Base-by-base conservation (phyloP, 1,139 yeast species). In the Taiozyma sp. region DNA sequence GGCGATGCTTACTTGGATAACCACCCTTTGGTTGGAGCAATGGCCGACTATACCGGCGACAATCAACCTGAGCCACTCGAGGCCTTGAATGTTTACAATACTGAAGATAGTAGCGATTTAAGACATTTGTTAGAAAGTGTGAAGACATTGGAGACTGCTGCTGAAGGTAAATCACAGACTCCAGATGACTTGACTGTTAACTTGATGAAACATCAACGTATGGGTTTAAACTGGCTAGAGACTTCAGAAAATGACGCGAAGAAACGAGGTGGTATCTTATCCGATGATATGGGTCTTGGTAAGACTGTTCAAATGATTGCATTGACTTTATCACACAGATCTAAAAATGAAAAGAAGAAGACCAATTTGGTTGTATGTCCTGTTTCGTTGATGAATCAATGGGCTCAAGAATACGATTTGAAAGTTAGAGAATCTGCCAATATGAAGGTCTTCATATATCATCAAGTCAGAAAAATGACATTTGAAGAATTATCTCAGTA, bases 251-350 rank as follows among this genome's bases (percentile, higher is more conserved):
- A 71, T 14, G 68, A 73, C 3, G 45, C 52, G 22, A 63, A 64
- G 42, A 74, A 72, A 48, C 76, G 76, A 54, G 97, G 97, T 29
- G 96, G 97, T 2, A 76, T 90, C 32, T 69, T 90, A 42, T 96
- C 96, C 0, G 97, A 90, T 69, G 97, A 88, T 70, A 90, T 90
- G 97, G 97, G 97, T 34, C 71, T 90, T 34, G 97, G 97, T 54
- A 91, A 90, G 66, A 90, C 97, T 0, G 82, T 90, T 43, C 97
- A 90, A 68, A 79, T 89, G 3, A 73, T 88, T 45, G 81, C 95
- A 0, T 66, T 88, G 46, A 81, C 89, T 60, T 62, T 88, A 52
- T 75, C 85, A 3, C 75, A 79, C 61, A 72, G 70, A 52, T 73
- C 85, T 0, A n/a, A 42, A 22, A 45, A 46, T 14, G 43, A 47